A percentile compares a stretch with the other conserved stretches of the same genome.
These are phyloP conservation scores for Ascoidea asiatica DNA, from an alignment of 805 yeast genomes.

Conservation along the genomic window DNA sequence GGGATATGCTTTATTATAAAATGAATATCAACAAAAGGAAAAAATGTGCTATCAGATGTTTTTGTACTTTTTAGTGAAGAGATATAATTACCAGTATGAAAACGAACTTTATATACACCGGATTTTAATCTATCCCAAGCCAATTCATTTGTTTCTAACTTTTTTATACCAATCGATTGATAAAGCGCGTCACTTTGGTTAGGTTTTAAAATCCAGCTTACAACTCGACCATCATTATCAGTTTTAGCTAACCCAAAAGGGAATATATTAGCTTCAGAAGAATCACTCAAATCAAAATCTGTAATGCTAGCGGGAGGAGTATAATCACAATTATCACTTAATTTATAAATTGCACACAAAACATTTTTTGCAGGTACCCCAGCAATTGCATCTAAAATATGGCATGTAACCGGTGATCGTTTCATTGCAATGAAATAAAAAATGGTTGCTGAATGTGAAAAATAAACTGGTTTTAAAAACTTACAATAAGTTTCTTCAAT, in stretches of 20 bases:
- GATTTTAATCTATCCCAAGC: slow-evolving; percentile 35
- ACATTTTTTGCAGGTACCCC: slow-evolving; percentile 79
- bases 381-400: slow-evolving; percentile 68
- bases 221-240: slow-evolving; percentile 69
- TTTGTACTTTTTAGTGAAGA: slow-evolving; percentile 14
- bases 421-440: background rate
- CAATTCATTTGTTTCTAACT: slow-evolving; percentile 8
- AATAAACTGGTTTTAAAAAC: no score
- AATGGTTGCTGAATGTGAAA: background rate
- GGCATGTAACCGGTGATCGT: slow-evolving; percentile 65
- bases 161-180: slow-evolving; percentile 18
- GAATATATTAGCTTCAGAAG: slow-evolving; percentile 17
- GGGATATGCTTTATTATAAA: slow-evolving; percentile 58
- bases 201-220: slow-evolving; percentile 47
- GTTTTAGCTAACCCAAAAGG: slow-evolving; percentile 63
- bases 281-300: slow-evolving; percentile 6
- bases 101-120: slow-evolving; percentile 66
- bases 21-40: slow-evolving; percentile 76
- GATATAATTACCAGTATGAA: slow-evolving; percentile 65
- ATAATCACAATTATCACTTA: slow-evolving; percentile 12
- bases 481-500: no score
- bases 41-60: slow-evolving; percentile 40
- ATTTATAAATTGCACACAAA: slow-evolving; percentile 41
- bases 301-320: background rate
- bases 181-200: slow-evolving; percentile 9